Percentiles rank a stretch among this genome's conserved stretches.
Evolutionary conservation across 225 moss, liverwort and hornwort genomes (phyloP).

Genomic region (Pseudoscleropodium purum): DNA sequence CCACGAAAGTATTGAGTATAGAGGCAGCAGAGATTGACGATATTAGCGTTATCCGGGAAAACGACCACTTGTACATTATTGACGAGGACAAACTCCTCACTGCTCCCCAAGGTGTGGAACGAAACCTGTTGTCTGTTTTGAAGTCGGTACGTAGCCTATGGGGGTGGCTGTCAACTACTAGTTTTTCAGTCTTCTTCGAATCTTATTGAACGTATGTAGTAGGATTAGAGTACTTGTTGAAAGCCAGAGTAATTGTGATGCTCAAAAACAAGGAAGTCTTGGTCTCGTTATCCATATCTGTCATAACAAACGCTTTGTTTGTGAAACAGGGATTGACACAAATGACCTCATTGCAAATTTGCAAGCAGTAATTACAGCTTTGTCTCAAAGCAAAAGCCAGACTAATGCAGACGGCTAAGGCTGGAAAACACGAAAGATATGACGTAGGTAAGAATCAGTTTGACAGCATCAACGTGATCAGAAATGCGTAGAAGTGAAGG

Average conservation of each 20-base stretch:
- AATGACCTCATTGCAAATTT: conserved; percentile 4
- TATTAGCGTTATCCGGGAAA: conserved; percentile 41
- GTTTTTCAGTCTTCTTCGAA: not conserved
- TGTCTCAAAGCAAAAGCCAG: not conserved
- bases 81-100: conserved; percentile 14
- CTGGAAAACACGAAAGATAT: not conserved
- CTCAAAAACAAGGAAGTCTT: not conserved
- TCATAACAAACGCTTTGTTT: not conserved
- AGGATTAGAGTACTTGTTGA: not conserved
- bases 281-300: not conserved
- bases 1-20: conserved; percentile 32
- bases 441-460: not conserved
- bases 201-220: not conserved
- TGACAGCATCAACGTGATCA: not conserved
- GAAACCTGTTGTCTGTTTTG: not conserved
- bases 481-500: not conserved
- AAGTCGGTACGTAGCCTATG: not conserved
- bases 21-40: conserved; percentile 62
- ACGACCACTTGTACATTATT: conserved; percentile 49
- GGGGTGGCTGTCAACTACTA: not conserved
- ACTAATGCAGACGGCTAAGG: not conserved
- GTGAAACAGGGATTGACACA: conserved; percentile 2
- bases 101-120: not conserved
- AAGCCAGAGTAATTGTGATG: not conserved
- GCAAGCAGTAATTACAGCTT: not conserved